phyloP scores from a whole-genome alignment of 202 grass and related monocot species.

The Eragrostis tef region DNA sequence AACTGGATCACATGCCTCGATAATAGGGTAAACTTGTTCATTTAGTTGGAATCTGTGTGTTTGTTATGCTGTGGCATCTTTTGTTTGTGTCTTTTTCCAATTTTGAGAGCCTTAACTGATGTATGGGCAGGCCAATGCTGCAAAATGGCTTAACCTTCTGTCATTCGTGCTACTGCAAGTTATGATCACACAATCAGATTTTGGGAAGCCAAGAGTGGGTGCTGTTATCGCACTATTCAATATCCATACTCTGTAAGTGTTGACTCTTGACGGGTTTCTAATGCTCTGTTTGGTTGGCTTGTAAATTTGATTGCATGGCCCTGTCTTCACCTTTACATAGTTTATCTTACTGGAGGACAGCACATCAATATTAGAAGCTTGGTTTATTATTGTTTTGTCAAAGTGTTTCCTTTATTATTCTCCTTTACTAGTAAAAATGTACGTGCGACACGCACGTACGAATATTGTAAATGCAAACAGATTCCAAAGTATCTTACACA shows the following conservation, averaged over 20 bases:
- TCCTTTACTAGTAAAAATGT: neutral
- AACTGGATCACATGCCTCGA: too few relatives aligned
- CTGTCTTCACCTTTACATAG: neutral
- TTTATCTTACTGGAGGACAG: neutral
- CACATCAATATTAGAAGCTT: neutral
- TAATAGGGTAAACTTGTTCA: neutral
- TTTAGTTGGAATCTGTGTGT: neutral
- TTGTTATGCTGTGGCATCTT: neutral
- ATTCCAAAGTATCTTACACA: constrained; percentile 19
- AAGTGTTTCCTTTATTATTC: neutral
- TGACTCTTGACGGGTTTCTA: neutral
- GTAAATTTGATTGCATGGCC: constrained; percentile 3
- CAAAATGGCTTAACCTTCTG: constrained; percentile 78
- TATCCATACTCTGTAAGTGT: constrained; percentile 78
- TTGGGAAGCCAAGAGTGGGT: constrained; percentile 91
- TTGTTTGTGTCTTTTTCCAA: neutral
- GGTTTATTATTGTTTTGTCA: neutral
- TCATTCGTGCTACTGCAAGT: constrained; percentile 90
- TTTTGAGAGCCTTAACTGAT: neutral
- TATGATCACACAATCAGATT: constrained; percentile 98
- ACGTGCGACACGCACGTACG: neutral
- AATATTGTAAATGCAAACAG: constrained; percentile 62
- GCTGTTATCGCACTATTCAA: constrained; percentile 87
- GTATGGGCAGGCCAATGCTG: constrained; percentile 33
- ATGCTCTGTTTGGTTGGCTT: constrained; percentile 6